Conservation (phyloP, 2,329 filamentous ascomycete species). For the Akanthomyces uredinophilus region DNA sequence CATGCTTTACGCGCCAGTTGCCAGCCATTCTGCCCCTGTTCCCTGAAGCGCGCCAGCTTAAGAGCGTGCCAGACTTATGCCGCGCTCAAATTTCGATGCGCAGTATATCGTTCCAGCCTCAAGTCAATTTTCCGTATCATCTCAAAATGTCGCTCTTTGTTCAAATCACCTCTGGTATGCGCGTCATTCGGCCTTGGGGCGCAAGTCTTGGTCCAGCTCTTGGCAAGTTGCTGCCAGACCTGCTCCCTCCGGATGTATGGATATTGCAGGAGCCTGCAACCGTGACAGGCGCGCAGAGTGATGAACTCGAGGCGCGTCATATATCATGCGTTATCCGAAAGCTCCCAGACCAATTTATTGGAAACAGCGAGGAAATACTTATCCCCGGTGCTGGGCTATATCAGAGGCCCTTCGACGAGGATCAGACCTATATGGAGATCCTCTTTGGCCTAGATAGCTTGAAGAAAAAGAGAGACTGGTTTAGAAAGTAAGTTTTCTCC, state of each 20-base stretch:
- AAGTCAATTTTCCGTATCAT: not conserved
- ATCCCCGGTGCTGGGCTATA: not conserved
- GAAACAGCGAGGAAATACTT: not conserved
- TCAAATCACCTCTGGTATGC: not conserved
- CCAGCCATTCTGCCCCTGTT: not conserved
- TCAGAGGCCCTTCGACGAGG: not conserved
- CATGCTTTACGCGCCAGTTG: not conserved
- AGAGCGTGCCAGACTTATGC: not conserved
- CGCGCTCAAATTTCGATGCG: not conserved
- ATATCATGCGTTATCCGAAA: constrained; percentile 2
- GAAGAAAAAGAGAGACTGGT: not conserved
- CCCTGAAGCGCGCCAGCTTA: not conserved
- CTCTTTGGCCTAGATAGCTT: not conserved
- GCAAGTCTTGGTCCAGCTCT: not conserved
- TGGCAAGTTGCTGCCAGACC: not conserved
- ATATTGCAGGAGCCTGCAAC: not conserved
- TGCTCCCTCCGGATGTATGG: not conserved
- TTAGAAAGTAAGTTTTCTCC: not conserved
- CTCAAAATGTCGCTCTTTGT: not conserved
- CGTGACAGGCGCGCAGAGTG: not conserved
- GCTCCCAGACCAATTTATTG: not conserved
- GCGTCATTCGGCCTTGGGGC: not conserved
- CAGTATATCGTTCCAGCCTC: not conserved
- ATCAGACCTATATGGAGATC: not conserved
- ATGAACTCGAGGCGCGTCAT: not conserved